Percentiles rank a stretch among this genome's conserved stretches.
Evolutionary conservation across 2,329 filamentous ascomycete genomes (phyloP).

Genomic region (Neonectria sp.): DNA sequence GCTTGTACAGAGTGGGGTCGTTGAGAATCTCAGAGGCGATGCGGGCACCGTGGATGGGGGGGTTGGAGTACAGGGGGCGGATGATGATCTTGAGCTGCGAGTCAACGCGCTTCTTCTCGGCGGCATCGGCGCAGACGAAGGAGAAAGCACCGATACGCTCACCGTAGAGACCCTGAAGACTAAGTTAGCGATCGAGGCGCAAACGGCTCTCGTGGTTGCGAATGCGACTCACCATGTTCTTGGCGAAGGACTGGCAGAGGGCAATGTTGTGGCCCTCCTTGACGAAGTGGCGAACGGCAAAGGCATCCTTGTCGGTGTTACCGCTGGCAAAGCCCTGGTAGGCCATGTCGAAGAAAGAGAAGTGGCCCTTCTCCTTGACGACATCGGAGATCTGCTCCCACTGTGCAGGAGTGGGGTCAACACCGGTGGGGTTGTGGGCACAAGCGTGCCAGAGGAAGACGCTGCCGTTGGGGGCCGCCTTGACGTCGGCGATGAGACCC

Average conservation of each 20-base stretch:
- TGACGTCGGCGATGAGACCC: constrained; percentile 91
- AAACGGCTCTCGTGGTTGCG: neutral
- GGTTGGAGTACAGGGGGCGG: constrained; percentile 98
- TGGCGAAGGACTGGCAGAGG: constrained; percentile 95
- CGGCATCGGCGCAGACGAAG: constrained; percentile 85
- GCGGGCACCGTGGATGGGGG: constrained; percentile 94
- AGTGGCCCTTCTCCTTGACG: constrained; percentile 90
- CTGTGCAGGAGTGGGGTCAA: constrained; percentile 92
- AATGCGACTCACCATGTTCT: constrained; percentile 87
- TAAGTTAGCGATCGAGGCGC: constrained; percentile 24
- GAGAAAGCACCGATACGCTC: constrained; percentile 99
- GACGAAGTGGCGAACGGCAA: constrained; percentile 93
- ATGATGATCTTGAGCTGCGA: constrained; percentile 99
- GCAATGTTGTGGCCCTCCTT: constrained; percentile 90
- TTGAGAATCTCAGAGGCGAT: constrained; percentile 94
- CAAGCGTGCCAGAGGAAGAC: constrained; percentile 96
- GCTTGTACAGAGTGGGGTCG: constrained; percentile 85
- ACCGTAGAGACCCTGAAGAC: constrained; percentile 87
- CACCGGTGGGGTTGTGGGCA: constrained; percentile 97
- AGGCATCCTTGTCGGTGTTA: constrained; percentile 92
- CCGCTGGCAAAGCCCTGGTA: constrained; percentile 99
- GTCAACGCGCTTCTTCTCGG: constrained; percentile 96
- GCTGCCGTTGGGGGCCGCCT: constrained; percentile 87
- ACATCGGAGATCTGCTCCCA: constrained; percentile 92
- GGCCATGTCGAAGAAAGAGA: constrained; percentile 99